These are phyloP conservation scores for Syzygium aqueum DNA, from an alignment of 345 rosid genomes.

Conservation along the genomic window DNA sequence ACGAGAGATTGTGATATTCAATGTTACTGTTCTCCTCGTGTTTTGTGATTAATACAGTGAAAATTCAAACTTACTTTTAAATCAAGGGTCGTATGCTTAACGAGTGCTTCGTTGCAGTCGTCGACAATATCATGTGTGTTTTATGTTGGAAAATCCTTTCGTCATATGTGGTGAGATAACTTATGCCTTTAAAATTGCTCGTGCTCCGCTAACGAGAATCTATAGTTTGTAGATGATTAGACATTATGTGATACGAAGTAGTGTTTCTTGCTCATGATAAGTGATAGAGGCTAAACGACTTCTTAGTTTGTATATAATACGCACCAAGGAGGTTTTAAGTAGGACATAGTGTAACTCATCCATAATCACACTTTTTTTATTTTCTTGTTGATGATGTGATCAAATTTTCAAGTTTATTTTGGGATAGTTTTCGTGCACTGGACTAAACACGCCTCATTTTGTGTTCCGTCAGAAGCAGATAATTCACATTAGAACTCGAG, in stretches of 20 bases:
- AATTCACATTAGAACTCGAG: not conserved
- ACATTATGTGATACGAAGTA: not conserved
- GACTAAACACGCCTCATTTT: not conserved
- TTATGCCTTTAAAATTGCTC: not conserved
- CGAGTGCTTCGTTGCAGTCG: not conserved
- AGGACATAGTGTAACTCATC: not conserved
- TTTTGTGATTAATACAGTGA: too few relatives aligned
- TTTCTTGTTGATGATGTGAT: not conserved
- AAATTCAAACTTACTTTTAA: too few relatives aligned
- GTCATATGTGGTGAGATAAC: not conserved
- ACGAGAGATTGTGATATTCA: not conserved
- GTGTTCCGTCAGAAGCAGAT: not conserved
- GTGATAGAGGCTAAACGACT: not conserved
- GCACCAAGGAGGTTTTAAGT: not conserved
- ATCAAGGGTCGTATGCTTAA: too few relatives aligned
- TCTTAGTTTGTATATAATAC: not conserved
- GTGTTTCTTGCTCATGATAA: not conserved
- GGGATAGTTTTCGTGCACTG: fast-evolving
- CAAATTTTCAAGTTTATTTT: not conserved
- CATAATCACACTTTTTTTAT: not conserved
- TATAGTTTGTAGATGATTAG: not conserved
- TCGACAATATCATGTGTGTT: too few relatives aligned
- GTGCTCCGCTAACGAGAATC: not conserved
- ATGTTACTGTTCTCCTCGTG: not conserved
- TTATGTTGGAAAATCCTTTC: not conserved